These are phyloP conservation scores for Chloroidium sp. DNA, from an alignment of 163 green algal species.

Conservation along the genomic window DNA sequence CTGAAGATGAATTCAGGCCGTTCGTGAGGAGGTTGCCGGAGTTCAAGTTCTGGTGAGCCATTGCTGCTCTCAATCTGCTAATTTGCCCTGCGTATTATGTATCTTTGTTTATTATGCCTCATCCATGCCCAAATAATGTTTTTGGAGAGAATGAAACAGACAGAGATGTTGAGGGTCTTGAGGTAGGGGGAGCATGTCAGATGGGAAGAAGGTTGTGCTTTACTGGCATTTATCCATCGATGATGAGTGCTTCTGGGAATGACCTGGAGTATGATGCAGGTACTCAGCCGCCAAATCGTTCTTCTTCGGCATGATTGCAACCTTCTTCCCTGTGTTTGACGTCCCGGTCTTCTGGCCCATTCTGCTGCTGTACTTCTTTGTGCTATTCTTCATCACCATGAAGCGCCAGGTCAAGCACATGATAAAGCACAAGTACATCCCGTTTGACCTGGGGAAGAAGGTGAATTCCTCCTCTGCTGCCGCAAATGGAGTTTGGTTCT, in stretches of 20 bases:
- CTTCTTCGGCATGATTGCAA: slow-evolving; percentile 75
- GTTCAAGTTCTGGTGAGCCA: slow-evolving; percentile 95
- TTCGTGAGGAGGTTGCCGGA: slow-evolving; percentile 94
- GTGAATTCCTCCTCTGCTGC: slow-evolving; percentile 16
- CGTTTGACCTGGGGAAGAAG: slow-evolving; percentile 94
- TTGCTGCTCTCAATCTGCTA: too few species aligned
- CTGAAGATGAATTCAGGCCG: slow-evolving; percentile 92
- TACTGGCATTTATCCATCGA: background rate
- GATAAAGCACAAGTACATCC: slow-evolving; percentile 97
- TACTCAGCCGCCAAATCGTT: slow-evolving; percentile 73
- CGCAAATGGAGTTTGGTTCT: too few species aligned
- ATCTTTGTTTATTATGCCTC: too few species aligned
- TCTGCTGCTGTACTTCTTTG: slow-evolving; percentile 92
- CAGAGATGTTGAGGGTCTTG: background rate
- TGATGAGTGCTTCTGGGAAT: background rate
- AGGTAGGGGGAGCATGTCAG: slow-evolving; percentile 1
- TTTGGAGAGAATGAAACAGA: too few species aligned
- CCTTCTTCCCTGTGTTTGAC: slow-evolving; percentile 92
- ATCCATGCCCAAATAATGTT: too few species aligned
- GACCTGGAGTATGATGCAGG: slow-evolving; percentile 37
- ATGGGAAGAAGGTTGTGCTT: background rate
- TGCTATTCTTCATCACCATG: slow-evolving; percentile 96
- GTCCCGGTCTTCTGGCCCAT: slow-evolving; percentile 99
- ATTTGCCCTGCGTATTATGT: too few species aligned
- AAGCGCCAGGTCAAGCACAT: slow-evolving; percentile 98